Evolutionary conservation across 2,329 filamentous ascomycete species (phyloP), one percentile per base, ranked within the genome.

Genomic region (Apiospora sp.): DNA sequence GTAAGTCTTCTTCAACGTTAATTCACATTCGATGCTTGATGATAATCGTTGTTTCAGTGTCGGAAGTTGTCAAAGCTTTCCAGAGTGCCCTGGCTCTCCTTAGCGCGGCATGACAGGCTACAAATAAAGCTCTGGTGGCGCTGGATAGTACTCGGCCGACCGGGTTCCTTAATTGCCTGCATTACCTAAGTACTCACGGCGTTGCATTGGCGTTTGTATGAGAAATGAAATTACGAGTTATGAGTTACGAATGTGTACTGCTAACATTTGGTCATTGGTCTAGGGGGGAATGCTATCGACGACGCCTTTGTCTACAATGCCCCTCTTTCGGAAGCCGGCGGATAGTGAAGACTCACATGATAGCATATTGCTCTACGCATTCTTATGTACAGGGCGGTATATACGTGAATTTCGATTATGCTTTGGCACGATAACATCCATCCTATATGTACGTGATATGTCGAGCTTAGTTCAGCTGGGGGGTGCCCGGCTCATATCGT

Each of bases 51-150:
- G 30, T 72, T 72, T 1, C 75, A 88, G 86, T 88, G 75, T 81
- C 82, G 19, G 87, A 91, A 77, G 90, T 92, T 71, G 88, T 92
- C 13, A 85, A 86, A 69, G 90, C 90, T 27, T 92, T 92, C 79
- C 88, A 91, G 78, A 90, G 86, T 77, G 90, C 90, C 37, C 79
- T 92, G 74, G 87, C 88, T 4, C 83, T 91, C 61, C 82, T 91
- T 44, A 51, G 48, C 43, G 69, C 51, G 69, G 69, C 48, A 48
- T 46, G 27, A 68, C 67, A 46, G 67, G 67, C n/a, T 48, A 68
- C 67, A 1, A 12, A 22, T 24, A 68, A n/a, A 22, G 30, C 46
- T 46, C 30, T 68, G 14, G 22, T n/a, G 41, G n/a, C 6, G 67
- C 14, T 46, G 30, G 46, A 14, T 24, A 13, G 19, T 41, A 13